phyloP scores from a whole-genome alignment of 768 basidiomycete genomes.

The Amyloporia xantha region DNA sequence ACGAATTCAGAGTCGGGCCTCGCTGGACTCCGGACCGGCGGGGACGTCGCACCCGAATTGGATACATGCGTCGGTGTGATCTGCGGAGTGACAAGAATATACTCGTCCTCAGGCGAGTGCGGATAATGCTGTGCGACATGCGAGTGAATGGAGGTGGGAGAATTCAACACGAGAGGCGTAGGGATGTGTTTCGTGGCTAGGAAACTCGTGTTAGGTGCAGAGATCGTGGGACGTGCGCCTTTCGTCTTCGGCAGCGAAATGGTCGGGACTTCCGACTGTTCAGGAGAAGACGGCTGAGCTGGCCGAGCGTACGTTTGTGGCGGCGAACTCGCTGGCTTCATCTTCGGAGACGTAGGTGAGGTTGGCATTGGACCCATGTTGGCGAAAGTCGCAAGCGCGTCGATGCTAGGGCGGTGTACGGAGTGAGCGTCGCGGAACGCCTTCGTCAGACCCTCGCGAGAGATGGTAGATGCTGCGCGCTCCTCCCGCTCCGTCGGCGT shows the following conservation, averaged over 20 bases:
- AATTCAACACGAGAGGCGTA: constrained; percentile 17
- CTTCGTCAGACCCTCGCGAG: constrained; percentile 15
- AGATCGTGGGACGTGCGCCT: constrained; percentile 17
- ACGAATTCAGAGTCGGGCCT: constrained; percentile 1
- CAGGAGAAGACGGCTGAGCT: not conserved
- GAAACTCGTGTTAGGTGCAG: constrained; percentile 20
- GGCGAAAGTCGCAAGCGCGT: constrained; percentile 21
- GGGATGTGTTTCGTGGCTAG: constrained; percentile 18
- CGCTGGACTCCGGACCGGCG: not conserved
- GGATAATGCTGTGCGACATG: constrained; percentile 1
- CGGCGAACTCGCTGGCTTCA: not conserved
- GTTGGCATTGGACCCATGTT: constrained; percentile 6
- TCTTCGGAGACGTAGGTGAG: constrained; percentile 4
- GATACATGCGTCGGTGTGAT: not conserved
- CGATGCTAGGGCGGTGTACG: constrained; percentile 20
- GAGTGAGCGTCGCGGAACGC: constrained; percentile 22
- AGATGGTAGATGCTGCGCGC: constrained; percentile 2
- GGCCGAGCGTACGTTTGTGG: not conserved
- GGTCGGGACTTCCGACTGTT: not conserved
- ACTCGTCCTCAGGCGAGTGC: constrained; percentile 11
- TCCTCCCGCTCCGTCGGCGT: constrained; percentile 3
- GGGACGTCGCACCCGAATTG: not conserved
- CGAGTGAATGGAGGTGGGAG: constrained; percentile 12
- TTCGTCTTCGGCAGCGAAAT: constrained; percentile 7
- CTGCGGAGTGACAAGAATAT: constrained; percentile 16